A percentile compares a stretch with the other conserved stretches of the same genome.
These are phyloP conservation scores for Malbranchea cinnamomea DNA, from an alignment of 2,329 filamentous ascomycete genomes.

Conservation along the genomic window DNA sequence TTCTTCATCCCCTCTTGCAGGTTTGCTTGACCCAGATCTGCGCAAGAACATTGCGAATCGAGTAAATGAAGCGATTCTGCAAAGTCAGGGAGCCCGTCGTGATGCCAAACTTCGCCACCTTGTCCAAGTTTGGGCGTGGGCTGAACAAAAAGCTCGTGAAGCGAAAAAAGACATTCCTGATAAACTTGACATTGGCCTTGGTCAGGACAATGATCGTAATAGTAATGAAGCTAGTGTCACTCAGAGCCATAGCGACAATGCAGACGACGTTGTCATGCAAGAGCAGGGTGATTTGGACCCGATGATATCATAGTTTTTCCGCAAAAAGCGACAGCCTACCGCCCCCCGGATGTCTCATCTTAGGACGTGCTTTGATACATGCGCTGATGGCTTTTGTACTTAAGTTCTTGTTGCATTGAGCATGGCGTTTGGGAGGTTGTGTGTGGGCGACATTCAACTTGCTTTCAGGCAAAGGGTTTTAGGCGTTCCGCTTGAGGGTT, in stretches of 20 bases:
- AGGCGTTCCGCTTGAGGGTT: too few species aligned
- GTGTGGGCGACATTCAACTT: too few species aligned
- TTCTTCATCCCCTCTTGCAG: constrained; percentile 57
- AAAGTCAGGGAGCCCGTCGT: constrained; percentile 53
- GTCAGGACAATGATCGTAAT: constrained; percentile 17
- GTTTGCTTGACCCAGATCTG: constrained; percentile 63
- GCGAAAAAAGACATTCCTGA: constrained; percentile 33
- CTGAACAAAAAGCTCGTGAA: constrained; percentile 45
- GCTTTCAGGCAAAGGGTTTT: too few species aligned
- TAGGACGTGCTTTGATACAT: neutral
- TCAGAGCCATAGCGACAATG: constrained; percentile 16
- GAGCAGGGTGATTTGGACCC: constrained; percentile 26
- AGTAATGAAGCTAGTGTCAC: constrained; percentile 10
- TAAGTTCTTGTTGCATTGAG: constrained; percentile 1
- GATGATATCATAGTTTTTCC: constrained; percentile 22
- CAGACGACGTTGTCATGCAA: constrained; percentile 27
- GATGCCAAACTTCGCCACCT: constrained; percentile 73
- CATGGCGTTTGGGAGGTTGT: too few species aligned
- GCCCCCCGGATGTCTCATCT: too few species aligned
- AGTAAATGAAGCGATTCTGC: constrained; percentile 80
- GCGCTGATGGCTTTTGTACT: neutral
- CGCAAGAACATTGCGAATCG: constrained; percentile 69
- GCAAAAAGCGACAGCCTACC: too few species aligned
- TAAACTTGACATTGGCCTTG: constrained; percentile 30
- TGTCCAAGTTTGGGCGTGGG: constrained; percentile 71